phyloP scores from a whole-genome alignment of 345 rosid genomes.

The Populus deltoides region DNA sequence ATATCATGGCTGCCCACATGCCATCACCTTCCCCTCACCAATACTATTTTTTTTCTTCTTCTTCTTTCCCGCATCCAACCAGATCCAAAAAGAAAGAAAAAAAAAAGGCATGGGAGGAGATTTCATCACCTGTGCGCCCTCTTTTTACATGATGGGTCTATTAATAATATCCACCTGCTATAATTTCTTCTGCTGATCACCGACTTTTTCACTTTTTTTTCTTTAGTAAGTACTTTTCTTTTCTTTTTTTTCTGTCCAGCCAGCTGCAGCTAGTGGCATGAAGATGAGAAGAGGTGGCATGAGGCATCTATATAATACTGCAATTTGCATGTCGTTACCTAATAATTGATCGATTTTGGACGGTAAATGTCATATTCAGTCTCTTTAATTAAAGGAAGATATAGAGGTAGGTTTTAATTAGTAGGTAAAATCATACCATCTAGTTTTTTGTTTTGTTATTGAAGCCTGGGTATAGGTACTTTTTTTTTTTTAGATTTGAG shows the following conservation, averaged over 20 bases:
- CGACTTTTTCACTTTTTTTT: not conserved
- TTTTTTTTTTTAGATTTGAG: too few species aligned
- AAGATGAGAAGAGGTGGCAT: not conserved
- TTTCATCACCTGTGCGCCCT: constrained; percentile 31
- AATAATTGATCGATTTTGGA: not conserved
- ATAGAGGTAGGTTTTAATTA: not conserved
- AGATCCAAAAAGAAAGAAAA: constrained; percentile 23
- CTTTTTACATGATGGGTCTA: constrained; percentile 7
- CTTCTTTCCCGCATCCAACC: constrained; percentile 11
- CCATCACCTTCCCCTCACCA: not conserved
- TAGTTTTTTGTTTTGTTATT: too few species aligned
- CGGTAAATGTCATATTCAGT: not conserved
- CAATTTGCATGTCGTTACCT: not conserved
- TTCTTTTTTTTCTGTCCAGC: not conserved
- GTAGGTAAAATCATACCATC: not conserved
- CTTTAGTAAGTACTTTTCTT: not conserved
- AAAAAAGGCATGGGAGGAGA: constrained; percentile 10
- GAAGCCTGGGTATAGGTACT: not conserved
- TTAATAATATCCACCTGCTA: not conserved
- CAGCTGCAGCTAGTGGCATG: not conserved
- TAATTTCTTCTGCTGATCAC: constrained; percentile 2
- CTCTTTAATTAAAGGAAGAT: not conserved
- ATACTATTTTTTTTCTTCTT: too few species aligned
- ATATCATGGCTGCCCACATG: constrained; percentile 33
- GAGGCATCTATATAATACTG: not conserved